Conservation (phyloP, 805 yeast genomes). For the Saccharomycopsis sp. region DNA sequence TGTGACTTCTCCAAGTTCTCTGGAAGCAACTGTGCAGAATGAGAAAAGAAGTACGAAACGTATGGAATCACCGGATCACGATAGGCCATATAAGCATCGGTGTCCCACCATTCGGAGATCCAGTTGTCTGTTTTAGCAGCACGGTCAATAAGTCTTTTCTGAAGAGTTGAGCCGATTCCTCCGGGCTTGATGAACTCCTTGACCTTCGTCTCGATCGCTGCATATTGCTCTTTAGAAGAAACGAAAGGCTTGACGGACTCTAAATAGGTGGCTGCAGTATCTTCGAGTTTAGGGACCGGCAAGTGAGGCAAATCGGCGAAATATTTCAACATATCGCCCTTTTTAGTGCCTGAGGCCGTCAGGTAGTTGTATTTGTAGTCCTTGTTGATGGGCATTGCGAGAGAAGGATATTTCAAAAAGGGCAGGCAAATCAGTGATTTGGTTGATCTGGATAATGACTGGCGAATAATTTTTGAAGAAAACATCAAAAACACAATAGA, state of each 20-base stretch:
- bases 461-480: not conserved
- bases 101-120: constrained; percentile 91
- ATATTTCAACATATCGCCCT: constrained; percentile 65
- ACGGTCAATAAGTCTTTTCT: constrained; percentile 51
- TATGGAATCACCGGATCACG: constrained; percentile 94
- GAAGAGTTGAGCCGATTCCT: constrained; percentile 64
- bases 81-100: constrained; percentile 83
- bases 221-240: constrained; percentile 44
- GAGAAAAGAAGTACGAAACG: constrained; percentile 84
- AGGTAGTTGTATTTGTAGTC: not conserved
- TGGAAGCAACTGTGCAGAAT: constrained; percentile 54
- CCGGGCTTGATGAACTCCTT: constrained; percentile 57
- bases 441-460: not conserved
- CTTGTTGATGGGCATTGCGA: not conserved
- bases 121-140: constrained; percentile 67
- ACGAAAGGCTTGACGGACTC: constrained; percentile 64
- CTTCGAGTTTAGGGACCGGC: constrained; percentile 78
- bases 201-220: constrained; percentile 49
- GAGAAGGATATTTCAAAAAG: not conserved
- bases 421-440: not conserved
- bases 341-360: constrained; percentile 22
- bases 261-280: constrained; percentile 65
- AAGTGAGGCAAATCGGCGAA: constrained; percentile 73
- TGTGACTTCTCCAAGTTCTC: constrained; percentile 52
- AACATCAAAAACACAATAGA: not conserved